Evolutionary conservation across 805 yeast genomes (phyloP).

Genomic region (Metschnikowia orientalis): DNA sequence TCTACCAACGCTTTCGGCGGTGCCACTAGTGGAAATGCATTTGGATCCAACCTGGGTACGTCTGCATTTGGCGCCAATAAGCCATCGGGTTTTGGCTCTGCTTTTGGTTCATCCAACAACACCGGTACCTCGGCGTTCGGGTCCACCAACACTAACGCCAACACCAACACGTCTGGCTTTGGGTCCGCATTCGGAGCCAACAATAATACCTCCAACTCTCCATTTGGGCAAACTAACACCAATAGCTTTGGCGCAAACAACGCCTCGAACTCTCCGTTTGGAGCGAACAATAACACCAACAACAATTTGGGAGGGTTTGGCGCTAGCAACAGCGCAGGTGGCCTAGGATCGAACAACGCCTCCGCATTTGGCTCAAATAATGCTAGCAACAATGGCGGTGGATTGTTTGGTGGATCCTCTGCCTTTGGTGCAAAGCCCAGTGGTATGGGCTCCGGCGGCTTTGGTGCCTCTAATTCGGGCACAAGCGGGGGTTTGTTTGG

Average conservation of each 20-base stretch:
- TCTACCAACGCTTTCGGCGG: conserved; percentile 8
- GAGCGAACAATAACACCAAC: conserved; percentile 11
- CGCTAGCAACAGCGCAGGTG: conserved; percentile 7
- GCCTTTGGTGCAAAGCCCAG: conserved; percentile 30
- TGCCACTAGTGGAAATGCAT: conserved; percentile 25
- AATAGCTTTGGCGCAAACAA: conserved; percentile 12
- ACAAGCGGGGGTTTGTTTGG: conserved; percentile 17
- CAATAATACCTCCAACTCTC: conserved; percentile 20
- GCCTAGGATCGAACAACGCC: too few relatives aligned
- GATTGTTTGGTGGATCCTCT: conserved; percentile 34
- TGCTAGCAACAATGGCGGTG: conserved; percentile 17
- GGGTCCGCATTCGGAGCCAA: conserved; percentile 33
- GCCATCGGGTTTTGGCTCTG: conserved; percentile 21
- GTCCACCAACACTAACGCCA: conserved; percentile 13
- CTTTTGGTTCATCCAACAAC: conserved; percentile 14
- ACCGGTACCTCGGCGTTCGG: conserved; percentile 12
- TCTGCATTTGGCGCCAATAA: conserved; percentile 24
- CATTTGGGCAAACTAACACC: conserved; percentile 11
- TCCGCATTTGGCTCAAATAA: conserved; percentile 14
- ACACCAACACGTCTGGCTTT: too few relatives aligned
- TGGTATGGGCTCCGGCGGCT: conserved; percentile 14
- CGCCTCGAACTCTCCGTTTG: conserved; percentile 13
- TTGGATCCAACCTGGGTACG: conserved; percentile 21
- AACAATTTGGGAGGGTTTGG: conserved; percentile 15
- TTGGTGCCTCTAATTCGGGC: conserved; percentile 19